Base-by-base conservation (phyloP, 2,329 filamentous ascomycete genomes). In the Fusarium sp. region DNA sequence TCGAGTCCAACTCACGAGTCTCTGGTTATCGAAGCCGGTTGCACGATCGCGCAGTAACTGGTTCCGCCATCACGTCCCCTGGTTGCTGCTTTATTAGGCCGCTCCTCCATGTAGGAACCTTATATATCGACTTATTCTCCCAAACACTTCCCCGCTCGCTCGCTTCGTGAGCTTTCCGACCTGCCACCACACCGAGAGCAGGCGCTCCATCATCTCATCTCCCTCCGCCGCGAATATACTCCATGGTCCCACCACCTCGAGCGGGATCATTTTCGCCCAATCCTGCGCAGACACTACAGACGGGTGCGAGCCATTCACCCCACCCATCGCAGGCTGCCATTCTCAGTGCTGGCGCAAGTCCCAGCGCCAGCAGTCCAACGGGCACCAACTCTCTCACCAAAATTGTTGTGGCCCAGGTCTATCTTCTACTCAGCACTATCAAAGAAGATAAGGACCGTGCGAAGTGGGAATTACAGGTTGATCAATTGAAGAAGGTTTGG, bases 351-450 rank as follows among this genome's bases (percentile, higher is more conserved):
- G 86, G 83, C 81, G 86, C 86, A 73, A 89, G 86, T 80, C 86
- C 86, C 75, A 87, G 85, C 82, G 88, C 86, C 76, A 87, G 83
- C 81, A 90, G 87, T 81, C 87, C 87, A 78, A 89, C 86, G 77
- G 86, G 86, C 80, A 84, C 83, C 72, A 88, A 82, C 78, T 91
- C 91, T 78, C 86, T 98, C 75, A 92, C 92, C 67, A 98, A 97
- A 83, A 96, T 99, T 80, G 94, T 96, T 76, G 91, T 97, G 77
- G 94, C 96, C 72, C 96, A 99, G 85, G 90, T 98, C 73, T 97
- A 96, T 83, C 90, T 99, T 71, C 88, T 99, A 61, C 87, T 99
- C 72, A 96, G 94, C 83, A 94, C 94, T 34, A 92, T 98, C 79
- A 98, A 96, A 81, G 94, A 98, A 84, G 95, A 97, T 80, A 94